Base-by-base conservation (phyloP, 306 rosid species). In the Vigna unguiculata region DNA sequence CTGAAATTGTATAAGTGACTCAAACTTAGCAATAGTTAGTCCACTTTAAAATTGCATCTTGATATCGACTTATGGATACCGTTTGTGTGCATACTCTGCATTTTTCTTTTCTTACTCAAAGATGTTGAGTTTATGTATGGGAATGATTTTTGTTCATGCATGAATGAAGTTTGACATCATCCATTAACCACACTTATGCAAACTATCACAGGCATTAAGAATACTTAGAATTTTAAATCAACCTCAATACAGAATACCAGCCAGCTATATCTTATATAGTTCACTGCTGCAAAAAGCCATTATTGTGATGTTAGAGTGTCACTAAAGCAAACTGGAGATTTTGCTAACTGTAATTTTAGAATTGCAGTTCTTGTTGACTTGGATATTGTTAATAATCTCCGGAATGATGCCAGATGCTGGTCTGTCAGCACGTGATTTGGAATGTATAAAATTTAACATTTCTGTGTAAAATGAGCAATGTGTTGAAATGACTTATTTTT, bases 41-140 rank as follows among this genome's bases (percentile, higher is more conserved):
- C 15, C 46, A 5, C 61, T 21, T 57, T 67, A 22, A 48, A 63
- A 28, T 62, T 67, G 36, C 69, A 36, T 73, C 30, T 60, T 64
- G 43, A 45, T 64, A 54, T 41, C 54, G 30, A 55, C 54, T 43
- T 80, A 64, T 73, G 55, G 46, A 58, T 58, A 41, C 53, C 48
- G 11, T 73, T 62, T 76, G 69, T 45, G 32, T 52, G n/a, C 30
- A 75, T 43, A n/a, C 71, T 74, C 19, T 80, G 41, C 75, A 76
- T 81, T 69, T 66, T 40, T 68, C 49, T 28, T 28, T 77, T 43
- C 46, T 19, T 13, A 49, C 41, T 78, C 65, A 61, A 38, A 4
- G 25, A 46, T 41, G 49, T 48, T 54, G 62, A 60, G 14, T 68
- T 67, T 41, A 9, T 45, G 14, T 57, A 28, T 77, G 58, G 57